These are phyloP conservation scores for Kregervanrija delftensis DNA, from an alignment of 805 yeast genomes.

Conservation along the genomic window DNA sequence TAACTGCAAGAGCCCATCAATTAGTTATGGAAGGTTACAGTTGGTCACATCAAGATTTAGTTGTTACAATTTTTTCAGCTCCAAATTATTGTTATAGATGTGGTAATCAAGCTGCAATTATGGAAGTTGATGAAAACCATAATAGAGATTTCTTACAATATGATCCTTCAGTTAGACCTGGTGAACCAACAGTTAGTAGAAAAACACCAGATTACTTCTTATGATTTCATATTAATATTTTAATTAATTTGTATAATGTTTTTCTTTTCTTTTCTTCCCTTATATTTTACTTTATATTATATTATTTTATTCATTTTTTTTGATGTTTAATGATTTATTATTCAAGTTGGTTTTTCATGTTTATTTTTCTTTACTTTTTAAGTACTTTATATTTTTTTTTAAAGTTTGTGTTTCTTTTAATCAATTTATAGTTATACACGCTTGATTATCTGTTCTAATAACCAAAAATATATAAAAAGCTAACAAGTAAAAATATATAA, in stretches of 20 bases:
- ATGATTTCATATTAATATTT: constrained; percentile 27
- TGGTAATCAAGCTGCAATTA: constrained; percentile 96
- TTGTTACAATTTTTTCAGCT: constrained; percentile 90
- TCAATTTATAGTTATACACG: too few species aligned
- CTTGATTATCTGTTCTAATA: too few species aligned
- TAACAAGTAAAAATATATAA: background rate
- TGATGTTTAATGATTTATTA: background rate
- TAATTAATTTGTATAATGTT: background rate
- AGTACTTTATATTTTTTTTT: background rate
- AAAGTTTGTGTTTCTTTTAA: too few species aligned
- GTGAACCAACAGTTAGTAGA: constrained; percentile 95
- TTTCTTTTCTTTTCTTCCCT: constrained; percentile 1
- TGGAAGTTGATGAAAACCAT: constrained; percentile 95
- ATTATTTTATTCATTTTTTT: constrained; percentile 1
- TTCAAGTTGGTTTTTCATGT: constrained; percentile 2
- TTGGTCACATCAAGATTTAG: constrained; percentile 92
- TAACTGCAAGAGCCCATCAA: constrained; percentile 94
- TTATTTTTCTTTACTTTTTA: constrained; percentile 3
- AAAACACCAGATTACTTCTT: constrained; percentile 96
- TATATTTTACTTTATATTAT: background rate
- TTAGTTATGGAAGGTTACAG: constrained; percentile 96
- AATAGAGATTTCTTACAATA: constrained; percentile 89
- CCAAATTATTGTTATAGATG: constrained; percentile 97
- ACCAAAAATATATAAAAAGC: background rate
- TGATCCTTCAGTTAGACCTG: constrained; percentile 95